Percentiles rank a stretch among this genome's conserved stretches.
Evolutionary conservation across 1,284 basidiomycete genomes (phyloP).

Genomic region (Fomitopsis palustris): DNA sequence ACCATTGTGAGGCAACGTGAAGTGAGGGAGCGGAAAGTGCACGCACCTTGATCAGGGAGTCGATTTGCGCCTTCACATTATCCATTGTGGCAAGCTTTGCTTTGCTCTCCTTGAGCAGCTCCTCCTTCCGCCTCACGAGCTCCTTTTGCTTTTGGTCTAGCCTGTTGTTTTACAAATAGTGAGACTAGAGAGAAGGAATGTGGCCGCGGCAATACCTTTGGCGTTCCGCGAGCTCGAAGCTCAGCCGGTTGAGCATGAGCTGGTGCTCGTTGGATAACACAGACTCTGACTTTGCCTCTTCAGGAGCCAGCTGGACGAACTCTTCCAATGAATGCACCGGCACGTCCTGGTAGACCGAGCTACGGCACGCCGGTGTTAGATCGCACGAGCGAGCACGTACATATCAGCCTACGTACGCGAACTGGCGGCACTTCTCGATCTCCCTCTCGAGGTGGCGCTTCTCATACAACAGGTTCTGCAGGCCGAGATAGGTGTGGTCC

Average conservation of each 20-base stretch:
- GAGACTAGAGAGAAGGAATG: conserved; percentile 8
- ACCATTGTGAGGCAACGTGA: background rate
- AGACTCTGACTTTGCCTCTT: conserved; percentile 56
- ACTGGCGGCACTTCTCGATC: conserved; percentile 84
- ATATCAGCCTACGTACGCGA: conserved; percentile 55
- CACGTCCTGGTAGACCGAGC: conserved; percentile 78
- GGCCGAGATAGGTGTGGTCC: conserved; percentile 78
- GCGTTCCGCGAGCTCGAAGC: conserved; percentile 78
- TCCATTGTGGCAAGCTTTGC: conserved; percentile 64
- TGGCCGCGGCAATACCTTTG: conserved; percentile 51
- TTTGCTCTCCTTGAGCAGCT: conserved; percentile 70
- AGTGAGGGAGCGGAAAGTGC: background rate
- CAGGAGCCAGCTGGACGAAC: conserved; percentile 61
- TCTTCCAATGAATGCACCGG: conserved; percentile 65
- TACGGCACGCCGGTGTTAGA: conserved; percentile 12
- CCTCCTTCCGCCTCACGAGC: conserved; percentile 63
- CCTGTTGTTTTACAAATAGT: conserved; percentile 33
- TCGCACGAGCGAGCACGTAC: background rate
- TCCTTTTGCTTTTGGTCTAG: conserved; percentile 66
- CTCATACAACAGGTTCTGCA: conserved; percentile 81
- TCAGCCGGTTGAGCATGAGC: conserved; percentile 76
- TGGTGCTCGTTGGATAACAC: conserved; percentile 68
- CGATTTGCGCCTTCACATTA: conserved; percentile 69
- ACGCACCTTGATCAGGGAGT: conserved; percentile 64
- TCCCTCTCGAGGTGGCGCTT: conserved; percentile 81